These are phyloP conservation scores for Fusarium annulatum DNA, from an alignment of 2,329 filamentous ascomycete genomes.

Conservation along the genomic window DNA sequence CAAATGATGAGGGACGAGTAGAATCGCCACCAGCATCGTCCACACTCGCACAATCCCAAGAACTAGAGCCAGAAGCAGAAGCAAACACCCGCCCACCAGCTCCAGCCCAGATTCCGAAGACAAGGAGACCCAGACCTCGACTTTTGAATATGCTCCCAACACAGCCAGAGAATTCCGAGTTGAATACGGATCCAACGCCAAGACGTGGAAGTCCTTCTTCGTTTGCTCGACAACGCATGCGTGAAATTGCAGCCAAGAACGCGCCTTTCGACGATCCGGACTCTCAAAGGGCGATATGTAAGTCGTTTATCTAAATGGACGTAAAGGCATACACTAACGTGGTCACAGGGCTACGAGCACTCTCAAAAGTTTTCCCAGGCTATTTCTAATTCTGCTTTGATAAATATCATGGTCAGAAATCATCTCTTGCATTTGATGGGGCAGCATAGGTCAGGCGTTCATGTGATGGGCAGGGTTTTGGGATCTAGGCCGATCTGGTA, in stretches of 20 bases:
- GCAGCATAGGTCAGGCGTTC: constrained; percentile 49
- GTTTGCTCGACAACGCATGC: constrained; percentile 57
- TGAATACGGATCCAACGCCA: constrained; percentile 41
- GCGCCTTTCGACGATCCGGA: constrained; percentile 58
- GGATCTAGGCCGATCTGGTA: constrained; percentile 29
- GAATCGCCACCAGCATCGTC: constrained; percentile 7
- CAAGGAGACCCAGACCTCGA: constrained; percentile 47
- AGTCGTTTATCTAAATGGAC: constrained; percentile 32
- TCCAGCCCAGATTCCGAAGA: constrained; percentile 31
- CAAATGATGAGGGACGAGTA: not conserved
- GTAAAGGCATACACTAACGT: constrained; percentile 24
- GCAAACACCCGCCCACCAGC: constrained; percentile 25
- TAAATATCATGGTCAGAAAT: constrained; percentile 16
- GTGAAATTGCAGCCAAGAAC: constrained; percentile 56
- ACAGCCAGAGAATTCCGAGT: constrained; percentile 51
- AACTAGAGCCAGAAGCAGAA: constrained; percentile 20
- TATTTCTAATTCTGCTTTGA: constrained; percentile 42
- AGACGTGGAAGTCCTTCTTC: constrained; percentile 57
- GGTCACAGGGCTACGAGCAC: constrained; percentile 54
- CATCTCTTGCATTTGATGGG: constrained; percentile 30
- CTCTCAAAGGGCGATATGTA: constrained; percentile 53
- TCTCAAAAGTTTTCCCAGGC: constrained; percentile 58
- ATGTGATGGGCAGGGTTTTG: constrained; percentile 23
- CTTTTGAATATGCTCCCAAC: constrained; percentile 51
- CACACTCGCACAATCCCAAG: constrained; percentile 20